Conservation (phyloP, 805 yeast genomes). For the Yarrowia sp. region DNA sequence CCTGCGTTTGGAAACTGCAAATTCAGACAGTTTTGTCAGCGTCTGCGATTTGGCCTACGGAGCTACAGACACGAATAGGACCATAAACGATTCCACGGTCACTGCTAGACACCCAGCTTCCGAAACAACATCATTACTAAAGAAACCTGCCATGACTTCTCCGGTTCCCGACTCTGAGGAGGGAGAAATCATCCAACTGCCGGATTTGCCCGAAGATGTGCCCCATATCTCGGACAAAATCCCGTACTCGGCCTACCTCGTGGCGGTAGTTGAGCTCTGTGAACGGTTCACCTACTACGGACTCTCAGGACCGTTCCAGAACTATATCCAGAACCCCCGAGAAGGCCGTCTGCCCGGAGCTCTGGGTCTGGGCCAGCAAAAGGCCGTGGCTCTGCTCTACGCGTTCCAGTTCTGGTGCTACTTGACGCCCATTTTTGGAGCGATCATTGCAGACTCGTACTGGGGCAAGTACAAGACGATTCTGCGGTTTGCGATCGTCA, state of each 20-base stretch:
- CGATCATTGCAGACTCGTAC: conserved; percentile 74
- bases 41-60: conserved; percentile 8
- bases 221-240: conserved; percentile 58
- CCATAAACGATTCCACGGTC: background rate
- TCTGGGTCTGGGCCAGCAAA: conserved; percentile 63
- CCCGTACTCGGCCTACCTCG: conserved; percentile 64
- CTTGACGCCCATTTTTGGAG: conserved; percentile 79
- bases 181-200: conserved; percentile 14
- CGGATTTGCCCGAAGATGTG: conserved; percentile 6
- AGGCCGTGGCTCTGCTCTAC: conserved; percentile 75
- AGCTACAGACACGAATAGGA: too few species aligned
- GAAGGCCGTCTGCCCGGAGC: conserved; percentile 56
- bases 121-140: background rate
- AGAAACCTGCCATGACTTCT: background rate
- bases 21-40: conserved; percentile 1
- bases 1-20: background rate
- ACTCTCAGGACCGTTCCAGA: conserved; percentile 74
- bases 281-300: conserved; percentile 87
- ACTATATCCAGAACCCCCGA: conserved; percentile 64
- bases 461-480: conserved; percentile 78
- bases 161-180: background rate
- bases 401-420: conserved; percentile 83
- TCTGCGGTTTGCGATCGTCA: conserved; percentile 63
- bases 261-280: conserved; percentile 75
- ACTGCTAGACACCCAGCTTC: background rate